These are phyloP conservation scores for Chrysoporthe deuterocubensis DNA, from an alignment of 2,329 filamentous ascomycete genomes.

Conservation along the genomic window DNA sequence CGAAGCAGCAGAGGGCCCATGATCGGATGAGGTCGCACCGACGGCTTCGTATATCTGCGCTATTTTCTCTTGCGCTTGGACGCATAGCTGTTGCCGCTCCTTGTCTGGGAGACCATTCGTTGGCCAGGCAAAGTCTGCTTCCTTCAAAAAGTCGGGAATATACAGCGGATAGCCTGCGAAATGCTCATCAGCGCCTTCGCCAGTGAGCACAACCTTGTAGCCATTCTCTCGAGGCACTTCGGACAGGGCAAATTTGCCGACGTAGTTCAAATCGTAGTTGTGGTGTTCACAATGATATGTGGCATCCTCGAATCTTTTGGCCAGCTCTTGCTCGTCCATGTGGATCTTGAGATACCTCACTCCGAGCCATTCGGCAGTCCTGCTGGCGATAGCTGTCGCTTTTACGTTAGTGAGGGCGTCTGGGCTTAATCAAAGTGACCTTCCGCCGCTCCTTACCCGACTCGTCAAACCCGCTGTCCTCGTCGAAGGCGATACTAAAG, in stretches of 20 bases:
- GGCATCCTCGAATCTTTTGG: constrained; percentile 37
- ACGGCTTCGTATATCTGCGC: constrained; percentile 9
- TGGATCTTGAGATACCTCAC: constrained; percentile 35
- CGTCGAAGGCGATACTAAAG: constrained; percentile 58
- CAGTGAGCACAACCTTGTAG: constrained; percentile 58
- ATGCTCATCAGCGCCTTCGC: constrained; percentile 57
- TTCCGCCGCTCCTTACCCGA: constrained; percentile 33
- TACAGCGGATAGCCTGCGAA: constrained; percentile 57
- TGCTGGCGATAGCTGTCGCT: constrained; percentile 33
- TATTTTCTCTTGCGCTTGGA: constrained; percentile 1
- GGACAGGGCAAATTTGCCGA: constrained; percentile 56
- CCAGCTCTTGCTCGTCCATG: constrained; percentile 37
- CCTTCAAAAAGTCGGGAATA: constrained; percentile 51
- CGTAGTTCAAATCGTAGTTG: constrained; percentile 52
- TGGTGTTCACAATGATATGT: constrained; percentile 40
- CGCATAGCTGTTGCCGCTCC: constrained; percentile 9
- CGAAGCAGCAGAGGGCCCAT: constrained; percentile 2
- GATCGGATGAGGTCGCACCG: constrained; percentile 11
- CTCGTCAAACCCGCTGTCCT: constrained; percentile 54
- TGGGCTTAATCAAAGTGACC: too few species aligned
- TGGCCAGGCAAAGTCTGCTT: constrained; percentile 47
- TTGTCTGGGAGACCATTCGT: constrained; percentile 35
- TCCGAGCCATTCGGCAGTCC: constrained; percentile 41
- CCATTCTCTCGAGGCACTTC: constrained; percentile 48
- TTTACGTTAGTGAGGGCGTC: too few species aligned